These are phyloP conservation scores for Podospora didyma DNA, from an alignment of 495 filamentous ascomycete species.

Conservation along the genomic window DNA sequence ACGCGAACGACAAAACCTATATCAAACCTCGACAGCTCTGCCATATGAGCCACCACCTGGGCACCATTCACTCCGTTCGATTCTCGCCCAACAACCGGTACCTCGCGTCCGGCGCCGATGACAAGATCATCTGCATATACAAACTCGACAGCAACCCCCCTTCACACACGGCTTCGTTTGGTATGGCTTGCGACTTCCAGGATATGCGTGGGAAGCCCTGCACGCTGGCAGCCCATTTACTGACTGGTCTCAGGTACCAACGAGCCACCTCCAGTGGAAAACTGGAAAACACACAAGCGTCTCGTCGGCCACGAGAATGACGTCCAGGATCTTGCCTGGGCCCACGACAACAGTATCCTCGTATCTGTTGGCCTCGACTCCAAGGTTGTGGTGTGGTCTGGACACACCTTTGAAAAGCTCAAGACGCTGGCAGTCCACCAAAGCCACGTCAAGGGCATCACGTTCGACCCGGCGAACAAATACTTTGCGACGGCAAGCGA, in stretches of 20 bases:
- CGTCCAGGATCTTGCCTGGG: constrained; percentile 97
- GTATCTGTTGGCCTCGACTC: constrained; percentile 97
- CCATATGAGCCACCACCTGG: constrained; percentile 96
- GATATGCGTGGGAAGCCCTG: neutral
- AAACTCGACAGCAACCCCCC: constrained; percentile 78
- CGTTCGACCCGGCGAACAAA: constrained; percentile 97
- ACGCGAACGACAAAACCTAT: constrained; percentile 63
- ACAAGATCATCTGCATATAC: constrained; percentile 98
- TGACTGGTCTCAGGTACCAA: constrained; percentile 60
- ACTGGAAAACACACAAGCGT: constrained; percentile 90
- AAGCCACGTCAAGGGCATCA: constrained; percentile 97
- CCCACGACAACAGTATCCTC: constrained; percentile 88
- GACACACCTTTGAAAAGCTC: constrained; percentile 94
- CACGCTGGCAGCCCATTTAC: constrained; percentile 18
- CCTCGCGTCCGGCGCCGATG: constrained; percentile 92
- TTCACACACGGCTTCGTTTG: constrained; percentile 67
- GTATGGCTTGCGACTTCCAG: constrained; percentile 38
- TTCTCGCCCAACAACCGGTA: constrained; percentile 93
- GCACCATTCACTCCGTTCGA: constrained; percentile 92
- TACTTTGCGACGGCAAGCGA: constrained; percentile 98
- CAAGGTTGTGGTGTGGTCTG: constrained; percentile 97
- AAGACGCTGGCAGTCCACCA: constrained; percentile 88
- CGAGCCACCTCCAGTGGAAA: constrained; percentile 88
- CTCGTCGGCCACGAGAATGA: constrained; percentile 98
- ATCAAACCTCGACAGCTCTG: constrained; percentile 88